Evolutionary conservation across 805 yeast genomes (phyloP), one percentile per base, ranked within the genome.

Genomic region (Schwanniomyces sp.): DNA sequence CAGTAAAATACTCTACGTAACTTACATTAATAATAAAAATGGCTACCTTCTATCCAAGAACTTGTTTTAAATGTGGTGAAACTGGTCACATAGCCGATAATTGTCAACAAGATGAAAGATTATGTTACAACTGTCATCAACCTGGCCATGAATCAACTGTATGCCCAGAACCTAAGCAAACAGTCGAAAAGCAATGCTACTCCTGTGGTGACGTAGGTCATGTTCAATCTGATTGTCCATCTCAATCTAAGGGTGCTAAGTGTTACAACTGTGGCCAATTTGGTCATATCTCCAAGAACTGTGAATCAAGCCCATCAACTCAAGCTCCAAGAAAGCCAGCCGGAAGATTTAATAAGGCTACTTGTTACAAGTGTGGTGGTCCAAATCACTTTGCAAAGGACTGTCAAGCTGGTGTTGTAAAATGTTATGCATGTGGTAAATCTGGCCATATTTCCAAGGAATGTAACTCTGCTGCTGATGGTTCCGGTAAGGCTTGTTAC

Each of bases 381-480:
- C 91, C 94, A 64, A 88, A 88, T 82, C 96, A 90, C 70, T 86
- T 85, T 73, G 96, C 96, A 55, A 86, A 88, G 75, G 96, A 89
- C 70, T 89, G 96, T 73, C 86, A 84, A 67, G 84, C 83, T 57
- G 79, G 82, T 48, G 59, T 59, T 46, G 79, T 83, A 65, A 88
- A 88, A 73, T 91, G 97, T 74, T 91, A 89, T 80, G 87, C 91
- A 52, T 91, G 97, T 73, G 96, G 96, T 59, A 83, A 85, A 70
- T 75, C 81, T 53, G 97, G 97, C 48, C 97, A 91, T 76, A 83
- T 89, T 60, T 84, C 94, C 53, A 88, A 83, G 70, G 96, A 87
- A 56, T 90, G 97, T 73, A 69, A 78, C 51, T 70, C 81, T 43
- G 78, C 80, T 49, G 63, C 83, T 43, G 78, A 78, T 52, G 84